phyloP scores from a whole-genome alignment of 139 green algal genomes.

The Pseudopediastrum boryanum region DNA sequence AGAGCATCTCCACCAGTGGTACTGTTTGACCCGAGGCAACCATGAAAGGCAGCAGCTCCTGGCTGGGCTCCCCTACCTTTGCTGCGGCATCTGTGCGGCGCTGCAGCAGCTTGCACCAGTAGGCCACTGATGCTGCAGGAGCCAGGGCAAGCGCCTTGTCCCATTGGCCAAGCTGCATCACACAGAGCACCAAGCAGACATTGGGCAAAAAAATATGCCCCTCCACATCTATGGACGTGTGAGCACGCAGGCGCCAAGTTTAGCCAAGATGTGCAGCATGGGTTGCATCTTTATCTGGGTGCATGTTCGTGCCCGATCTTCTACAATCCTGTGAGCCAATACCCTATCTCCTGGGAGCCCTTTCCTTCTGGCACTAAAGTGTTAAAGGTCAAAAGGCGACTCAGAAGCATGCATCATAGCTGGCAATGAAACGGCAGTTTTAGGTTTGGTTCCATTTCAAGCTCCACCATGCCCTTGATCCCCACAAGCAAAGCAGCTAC shows the following conservation, averaged over 20 bases:
- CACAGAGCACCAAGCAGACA: background rate
- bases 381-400: no score
- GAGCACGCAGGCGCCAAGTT: no score
- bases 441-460: no score
- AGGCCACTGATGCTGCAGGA: conserved; percentile 26
- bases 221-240: background rate
- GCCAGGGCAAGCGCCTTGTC: conserved; percentile 43
- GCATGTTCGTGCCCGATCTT: no score
- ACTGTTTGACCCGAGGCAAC: conserved; percentile 31
- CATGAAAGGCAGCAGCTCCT: conserved; percentile 43
- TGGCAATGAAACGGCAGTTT: no score
- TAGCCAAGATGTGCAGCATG: no score
- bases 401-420: no score
- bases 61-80: conserved; percentile 4
- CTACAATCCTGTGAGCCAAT: no score
- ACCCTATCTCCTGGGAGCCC: no score
- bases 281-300: no score
- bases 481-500: background rate
- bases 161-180: conserved; percentile 22
- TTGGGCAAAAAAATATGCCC: background rate
- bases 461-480: background rate
- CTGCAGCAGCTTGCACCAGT: conserved; percentile 42
- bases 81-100: conserved; percentile 6
- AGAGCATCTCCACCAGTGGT: conserved; percentile 34
- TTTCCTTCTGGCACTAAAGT: no score